A percentile compares a stretch with the other conserved stretches of the same genome.
Evolutionary conservation across 805 yeast species (phyloP).

Genomic region (Yarrowia keelungensis): DNA sequence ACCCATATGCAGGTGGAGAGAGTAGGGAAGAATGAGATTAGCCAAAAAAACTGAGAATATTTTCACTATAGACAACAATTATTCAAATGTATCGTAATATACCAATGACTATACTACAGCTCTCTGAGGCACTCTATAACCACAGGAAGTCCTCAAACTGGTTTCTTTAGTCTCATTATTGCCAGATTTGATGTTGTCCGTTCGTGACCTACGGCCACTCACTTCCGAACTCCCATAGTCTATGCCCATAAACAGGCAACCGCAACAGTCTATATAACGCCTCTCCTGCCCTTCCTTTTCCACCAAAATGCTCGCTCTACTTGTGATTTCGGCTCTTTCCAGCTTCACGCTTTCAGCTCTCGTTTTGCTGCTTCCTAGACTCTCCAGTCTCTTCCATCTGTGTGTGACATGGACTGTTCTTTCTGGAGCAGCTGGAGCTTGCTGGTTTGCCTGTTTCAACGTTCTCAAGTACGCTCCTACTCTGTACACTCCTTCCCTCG

Average conservation of each 20-base stretch:
- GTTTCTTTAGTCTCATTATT: too few relatives aligned
- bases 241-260: conserved; percentile 2
- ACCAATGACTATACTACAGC: too few relatives aligned
- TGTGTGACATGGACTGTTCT: background rate
- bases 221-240: background rate
- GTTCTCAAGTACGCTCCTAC: conserved; percentile 8
- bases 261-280: background rate
- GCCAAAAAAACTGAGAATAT: too few relatives aligned
- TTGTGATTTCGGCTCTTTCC: conserved; percentile 7
- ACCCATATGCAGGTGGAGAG: background rate
- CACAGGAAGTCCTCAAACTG: too few relatives aligned
- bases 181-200: background rate
- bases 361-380: background rate
- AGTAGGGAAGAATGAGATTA: too few relatives aligned
- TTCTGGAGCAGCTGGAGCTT: conserved; percentile 21
- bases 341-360: conserved; percentile 15
- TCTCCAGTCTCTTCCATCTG: background rate
- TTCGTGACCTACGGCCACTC: background rate
- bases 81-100: too few relatives aligned
- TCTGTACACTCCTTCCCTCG: conserved; percentile 3
- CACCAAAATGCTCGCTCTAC: conserved; percentile 8
- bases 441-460: conserved; percentile 13
- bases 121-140: too few relatives aligned
- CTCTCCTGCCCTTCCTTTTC: background rate
- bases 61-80: too few relatives aligned